A percentile compares a stretch with the other conserved stretches of the same genome.
Evolutionary conservation across 495 filamentous ascomycete genomes (phyloP).

Genomic region (Penicillium pulvis): DNA sequence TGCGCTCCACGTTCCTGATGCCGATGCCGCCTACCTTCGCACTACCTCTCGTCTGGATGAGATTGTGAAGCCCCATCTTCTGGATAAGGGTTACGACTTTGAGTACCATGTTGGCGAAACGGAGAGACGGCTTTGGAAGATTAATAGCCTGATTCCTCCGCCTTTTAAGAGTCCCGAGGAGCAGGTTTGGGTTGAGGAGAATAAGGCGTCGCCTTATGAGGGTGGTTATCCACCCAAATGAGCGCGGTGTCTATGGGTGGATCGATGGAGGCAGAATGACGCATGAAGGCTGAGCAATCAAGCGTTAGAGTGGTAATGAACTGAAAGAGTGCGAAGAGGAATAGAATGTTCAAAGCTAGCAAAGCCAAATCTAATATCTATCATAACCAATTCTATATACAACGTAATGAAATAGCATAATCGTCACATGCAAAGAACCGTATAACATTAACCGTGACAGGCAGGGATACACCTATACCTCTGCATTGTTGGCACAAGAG

Average conservation of each 20-base stretch:
- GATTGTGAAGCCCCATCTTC: constrained; percentile 24
- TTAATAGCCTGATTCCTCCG: constrained; percentile 31
- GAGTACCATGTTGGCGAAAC: constrained; percentile 34
- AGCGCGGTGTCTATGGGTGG: background rate
- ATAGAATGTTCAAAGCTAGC: background rate
- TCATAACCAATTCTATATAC: constrained; percentile 8
- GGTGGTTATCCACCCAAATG: constrained; percentile 35
- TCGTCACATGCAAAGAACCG: background rate
- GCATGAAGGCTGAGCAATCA: too few species aligned
- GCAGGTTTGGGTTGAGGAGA: constrained; percentile 23
- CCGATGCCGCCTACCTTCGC: constrained; percentile 4
- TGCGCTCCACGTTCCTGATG: constrained; percentile 20
- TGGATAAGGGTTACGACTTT: constrained; percentile 27
- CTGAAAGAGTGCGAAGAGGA: background rate
- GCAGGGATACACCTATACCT: constrained; percentile 5
- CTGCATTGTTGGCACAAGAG: constrained; percentile 37
- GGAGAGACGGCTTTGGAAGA: constrained; percentile 29
- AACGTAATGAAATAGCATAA: constrained; percentile 9
- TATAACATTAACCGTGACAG: background rate
- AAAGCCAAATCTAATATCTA: background rate
- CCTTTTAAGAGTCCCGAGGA: constrained; percentile 23
- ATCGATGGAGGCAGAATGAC: background rate
- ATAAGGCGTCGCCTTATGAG: constrained; percentile 20
- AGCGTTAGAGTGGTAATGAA: too few species aligned
- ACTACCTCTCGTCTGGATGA: constrained; percentile 17